phyloP scores from a whole-genome alignment of 257 asterid genomes.

The Primulina huaijiensis region DNA sequence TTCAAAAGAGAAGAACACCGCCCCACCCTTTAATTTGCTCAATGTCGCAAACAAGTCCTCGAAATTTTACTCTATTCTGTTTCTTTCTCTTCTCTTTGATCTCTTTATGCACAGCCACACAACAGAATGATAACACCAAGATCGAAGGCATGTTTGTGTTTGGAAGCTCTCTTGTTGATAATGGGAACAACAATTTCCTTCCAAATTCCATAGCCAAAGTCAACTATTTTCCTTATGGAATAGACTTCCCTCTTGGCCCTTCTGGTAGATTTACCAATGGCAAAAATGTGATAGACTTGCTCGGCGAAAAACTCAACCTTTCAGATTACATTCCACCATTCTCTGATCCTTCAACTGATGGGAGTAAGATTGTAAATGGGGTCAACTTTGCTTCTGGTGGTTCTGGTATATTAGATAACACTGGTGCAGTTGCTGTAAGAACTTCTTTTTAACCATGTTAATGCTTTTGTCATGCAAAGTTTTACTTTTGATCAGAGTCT shows the following conservation, averaged over 20 bases:
- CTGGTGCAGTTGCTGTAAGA: conserved; percentile 58
- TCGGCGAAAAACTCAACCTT: conserved; percentile 44
- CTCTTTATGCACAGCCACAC: conserved; percentile 12
- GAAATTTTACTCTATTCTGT: conserved; percentile 9
- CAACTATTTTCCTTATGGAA: conserved; percentile 64
- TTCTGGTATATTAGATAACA: conserved; percentile 71
- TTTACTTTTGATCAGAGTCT: neutral
- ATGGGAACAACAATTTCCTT: conserved; percentile 75
- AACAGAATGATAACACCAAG: conserved; percentile 20
- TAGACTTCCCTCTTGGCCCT: conserved; percentile 55
- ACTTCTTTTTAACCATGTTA: too few relatives aligned
- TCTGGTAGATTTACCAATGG: conserved; percentile 81
- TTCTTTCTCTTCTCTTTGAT: conserved; percentile 22
- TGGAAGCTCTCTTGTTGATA: conserved; percentile 81
- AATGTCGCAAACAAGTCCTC: conserved; percentile 27
- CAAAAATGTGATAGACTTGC: conserved; percentile 53
- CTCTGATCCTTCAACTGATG: conserved; percentile 61
- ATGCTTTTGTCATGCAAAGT: neutral
- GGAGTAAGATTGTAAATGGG: conserved; percentile 47
- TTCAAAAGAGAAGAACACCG: neutral
- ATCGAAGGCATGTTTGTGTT: conserved; percentile 70
- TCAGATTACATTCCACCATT: conserved; percentile 56
- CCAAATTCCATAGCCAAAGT: conserved; percentile 52
- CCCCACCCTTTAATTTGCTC: neutral
- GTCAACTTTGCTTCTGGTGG: conserved; percentile 82